A percentile compares a stretch with the other conserved stretches of the same genome.
phyloP scores from a whole-genome alignment of 768 basidiomycete species.

The Crassisporium funariophilum region DNA sequence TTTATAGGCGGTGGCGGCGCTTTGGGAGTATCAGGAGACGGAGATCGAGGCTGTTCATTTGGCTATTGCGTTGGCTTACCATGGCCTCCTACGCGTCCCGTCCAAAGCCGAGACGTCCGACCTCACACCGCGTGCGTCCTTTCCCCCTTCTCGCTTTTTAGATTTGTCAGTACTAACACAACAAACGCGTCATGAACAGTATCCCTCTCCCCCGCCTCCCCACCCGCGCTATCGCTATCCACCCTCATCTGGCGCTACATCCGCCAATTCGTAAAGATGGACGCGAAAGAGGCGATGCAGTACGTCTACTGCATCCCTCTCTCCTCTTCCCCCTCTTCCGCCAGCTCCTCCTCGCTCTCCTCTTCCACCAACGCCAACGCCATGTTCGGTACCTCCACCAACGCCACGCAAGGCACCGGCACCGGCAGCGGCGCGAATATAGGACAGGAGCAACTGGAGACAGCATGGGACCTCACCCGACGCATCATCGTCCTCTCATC shows the following conservation, averaged over 20 bases:
- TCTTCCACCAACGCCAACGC: no score
- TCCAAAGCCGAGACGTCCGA: constrained; percentile 82
- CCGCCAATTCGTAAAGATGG: constrained; percentile 88
- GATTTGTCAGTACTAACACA: background rate
- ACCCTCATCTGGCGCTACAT: constrained; percentile 93
- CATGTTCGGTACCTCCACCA: no score
- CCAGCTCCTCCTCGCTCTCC: no score
- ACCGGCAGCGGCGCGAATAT: constrained; percentile 69
- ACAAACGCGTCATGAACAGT: no score
- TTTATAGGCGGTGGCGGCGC: constrained; percentile 79
- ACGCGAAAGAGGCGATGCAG: constrained; percentile 91
- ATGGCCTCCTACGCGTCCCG: constrained; percentile 87
- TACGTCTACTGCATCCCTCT: constrained; percentile 90
- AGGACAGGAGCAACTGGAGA: constrained; percentile 85
- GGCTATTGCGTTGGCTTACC: constrained; percentile 89
- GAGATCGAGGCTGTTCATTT: constrained; percentile 95
- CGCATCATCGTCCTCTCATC: constrained; percentile 80
- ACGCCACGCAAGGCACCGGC: no score
- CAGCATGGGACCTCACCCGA: constrained; percentile 77
- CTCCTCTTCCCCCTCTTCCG: no score
- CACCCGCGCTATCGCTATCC: constrained; percentile 77
- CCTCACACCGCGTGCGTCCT: constrained; percentile 71
- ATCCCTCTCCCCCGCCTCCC: constrained; percentile 63
- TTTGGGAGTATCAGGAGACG: constrained; percentile 85
- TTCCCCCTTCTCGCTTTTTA: background rate